Percentiles rank a stretch among this genome's conserved stretches.
phyloP scores from a whole-genome alignment of 306 rosid genomes.

The Senna siamea region DNA sequence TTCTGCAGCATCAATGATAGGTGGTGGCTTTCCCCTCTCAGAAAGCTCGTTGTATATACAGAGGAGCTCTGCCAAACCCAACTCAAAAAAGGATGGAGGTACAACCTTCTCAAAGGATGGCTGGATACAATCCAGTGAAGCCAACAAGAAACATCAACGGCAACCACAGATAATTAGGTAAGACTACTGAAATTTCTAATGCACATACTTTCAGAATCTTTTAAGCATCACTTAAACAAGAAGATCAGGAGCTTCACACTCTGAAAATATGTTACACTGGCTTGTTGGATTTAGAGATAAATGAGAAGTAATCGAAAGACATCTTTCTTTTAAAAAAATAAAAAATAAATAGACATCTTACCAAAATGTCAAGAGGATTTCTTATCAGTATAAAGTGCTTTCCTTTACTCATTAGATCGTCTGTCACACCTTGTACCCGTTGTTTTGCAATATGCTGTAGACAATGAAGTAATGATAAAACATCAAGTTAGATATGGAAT shows the following conservation, averaged over 20 bases:
- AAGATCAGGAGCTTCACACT: conserved; percentile 9
- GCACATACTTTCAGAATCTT: conserved; percentile 11
- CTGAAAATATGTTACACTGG: conserved; percentile 7
- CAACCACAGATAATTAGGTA: conserved; percentile 1
- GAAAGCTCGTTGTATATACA: conserved; percentile 66
- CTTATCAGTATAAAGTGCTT: conserved; percentile 79
- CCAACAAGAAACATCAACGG: conserved; percentile 31
- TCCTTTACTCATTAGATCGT: conserved; percentile 71
- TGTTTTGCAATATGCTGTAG: conserved; percentile 81
- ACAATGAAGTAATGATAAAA: conserved; percentile 13
- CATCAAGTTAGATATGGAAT: conserved; percentile 2
- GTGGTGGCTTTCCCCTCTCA: conserved; percentile 66
- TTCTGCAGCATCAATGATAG: conserved; percentile 72
- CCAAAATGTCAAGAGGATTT: conserved; percentile 84
- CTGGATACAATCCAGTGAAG: conserved; percentile 44
- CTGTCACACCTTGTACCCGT: conserved; percentile 59
- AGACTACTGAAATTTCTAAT: background rate
- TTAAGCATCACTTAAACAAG: conserved; percentile 5
- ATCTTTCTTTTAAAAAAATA: conserved; percentile 32
- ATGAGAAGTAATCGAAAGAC: conserved; percentile 14
- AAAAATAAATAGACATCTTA: conserved; percentile 43
- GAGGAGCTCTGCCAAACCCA: conserved; percentile 74
- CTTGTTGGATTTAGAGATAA: conserved; percentile 19
- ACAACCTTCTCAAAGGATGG: conserved; percentile 81
- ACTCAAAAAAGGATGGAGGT: conserved; percentile 68